Conservation (phyloP, 805 yeast genomes). For the Yarrowia sp. region DNA sequence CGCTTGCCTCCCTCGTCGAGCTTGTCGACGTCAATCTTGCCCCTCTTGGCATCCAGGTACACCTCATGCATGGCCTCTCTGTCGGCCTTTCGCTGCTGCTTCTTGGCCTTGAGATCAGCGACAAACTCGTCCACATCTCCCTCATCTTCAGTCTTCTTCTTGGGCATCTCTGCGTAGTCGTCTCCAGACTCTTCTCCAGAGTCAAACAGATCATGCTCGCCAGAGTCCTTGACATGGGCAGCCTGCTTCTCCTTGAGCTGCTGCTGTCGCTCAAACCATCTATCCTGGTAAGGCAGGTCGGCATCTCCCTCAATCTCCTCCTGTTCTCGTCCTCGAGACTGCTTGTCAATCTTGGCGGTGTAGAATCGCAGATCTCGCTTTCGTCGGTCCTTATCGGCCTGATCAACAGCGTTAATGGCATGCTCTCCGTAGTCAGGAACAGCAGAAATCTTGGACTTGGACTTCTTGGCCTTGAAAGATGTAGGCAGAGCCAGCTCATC, state of each 20-base stretch:
- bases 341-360: slow-evolving; percentile 87
- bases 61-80: slow-evolving; percentile 63
- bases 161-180: slow-evolving; percentile 32
- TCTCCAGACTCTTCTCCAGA: slow-evolving; percentile 47
- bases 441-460: slow-evolving; percentile 33
- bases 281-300: slow-evolving; percentile 88
- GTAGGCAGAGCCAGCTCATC: slow-evolving; percentile 53
- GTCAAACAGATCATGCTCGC: slow-evolving; percentile 29
- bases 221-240: slow-evolving; percentile 51
- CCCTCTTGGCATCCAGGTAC: slow-evolving; percentile 79
- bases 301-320: slow-evolving; percentile 59
- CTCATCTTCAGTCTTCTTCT: slow-evolving; percentile 34
- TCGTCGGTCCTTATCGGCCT: slow-evolving; percentile 78
- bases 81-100: slow-evolving; percentile 49
- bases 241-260: slow-evolving; percentile 73
- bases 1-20: slow-evolving; percentile 81
- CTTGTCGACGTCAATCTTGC: slow-evolving; percentile 66
- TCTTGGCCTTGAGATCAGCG: slow-evolving; percentile 51
- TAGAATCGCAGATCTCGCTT: slow-evolving; percentile 86
- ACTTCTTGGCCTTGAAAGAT: slow-evolving; percentile 40
- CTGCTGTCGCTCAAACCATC: slow-evolving; percentile 86
- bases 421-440: slow-evolving; percentile 60
- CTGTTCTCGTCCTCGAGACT: slow-evolving; percentile 37
- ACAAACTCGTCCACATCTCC: slow-evolving; percentile 57
- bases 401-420: slow-evolving; percentile 75